Conservation (phyloP, 2,329 filamentous ascomycete genomes). For the Gaeumannomyces tritici region DNA sequence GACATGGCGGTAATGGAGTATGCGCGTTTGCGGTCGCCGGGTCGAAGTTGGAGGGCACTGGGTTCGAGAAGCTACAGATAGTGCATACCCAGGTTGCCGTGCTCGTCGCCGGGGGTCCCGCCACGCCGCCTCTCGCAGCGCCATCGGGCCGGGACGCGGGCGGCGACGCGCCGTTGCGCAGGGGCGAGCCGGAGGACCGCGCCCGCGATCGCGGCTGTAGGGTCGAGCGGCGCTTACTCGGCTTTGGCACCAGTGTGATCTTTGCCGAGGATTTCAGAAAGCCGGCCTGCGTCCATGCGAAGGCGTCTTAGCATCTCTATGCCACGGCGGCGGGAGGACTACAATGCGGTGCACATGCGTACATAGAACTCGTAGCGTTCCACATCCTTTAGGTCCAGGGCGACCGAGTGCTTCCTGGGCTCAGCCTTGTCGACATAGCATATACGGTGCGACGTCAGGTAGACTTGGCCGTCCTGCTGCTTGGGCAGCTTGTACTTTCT, state of each 20-base stretch:
- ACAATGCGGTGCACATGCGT: slow-evolving; percentile 16
- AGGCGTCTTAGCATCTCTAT: slow-evolving; percentile 11
- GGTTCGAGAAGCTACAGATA: slow-evolving; percentile 92
- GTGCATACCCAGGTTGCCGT: slow-evolving; percentile 88
- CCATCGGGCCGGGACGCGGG: slow-evolving; percentile 33
- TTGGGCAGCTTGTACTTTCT: slow-evolving; percentile 93
- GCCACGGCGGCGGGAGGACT: not conserved
- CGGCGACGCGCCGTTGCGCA: slow-evolving; percentile 32
- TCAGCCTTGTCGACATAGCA: slow-evolving; percentile 91
- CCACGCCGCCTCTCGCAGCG: slow-evolving; percentile 28
- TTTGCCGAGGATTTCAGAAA: slow-evolving; percentile 95
- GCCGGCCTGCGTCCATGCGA: slow-evolving; percentile 48
- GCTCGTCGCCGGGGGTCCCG: slow-evolving; percentile 34
- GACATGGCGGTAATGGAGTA: slow-evolving; percentile 74
- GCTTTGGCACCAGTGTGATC: slow-evolving; percentile 79
- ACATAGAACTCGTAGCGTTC: slow-evolving; percentile 87
- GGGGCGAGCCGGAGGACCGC: slow-evolving; percentile 32
- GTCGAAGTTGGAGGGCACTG: slow-evolving; percentile 88
- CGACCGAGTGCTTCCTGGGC: slow-evolving; percentile 74
- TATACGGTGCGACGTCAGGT: slow-evolving; percentile 87
- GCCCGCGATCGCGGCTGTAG: slow-evolving; percentile 44
- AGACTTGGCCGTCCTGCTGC: slow-evolving; percentile 92
- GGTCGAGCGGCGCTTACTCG: slow-evolving; percentile 51
- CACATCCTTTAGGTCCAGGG: slow-evolving; percentile 81
- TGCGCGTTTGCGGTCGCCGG: slow-evolving; percentile 68